Evolutionary conservation across 345 rosid species (phyloP).

Genomic region (Sonneratia caseolaris): DNA sequence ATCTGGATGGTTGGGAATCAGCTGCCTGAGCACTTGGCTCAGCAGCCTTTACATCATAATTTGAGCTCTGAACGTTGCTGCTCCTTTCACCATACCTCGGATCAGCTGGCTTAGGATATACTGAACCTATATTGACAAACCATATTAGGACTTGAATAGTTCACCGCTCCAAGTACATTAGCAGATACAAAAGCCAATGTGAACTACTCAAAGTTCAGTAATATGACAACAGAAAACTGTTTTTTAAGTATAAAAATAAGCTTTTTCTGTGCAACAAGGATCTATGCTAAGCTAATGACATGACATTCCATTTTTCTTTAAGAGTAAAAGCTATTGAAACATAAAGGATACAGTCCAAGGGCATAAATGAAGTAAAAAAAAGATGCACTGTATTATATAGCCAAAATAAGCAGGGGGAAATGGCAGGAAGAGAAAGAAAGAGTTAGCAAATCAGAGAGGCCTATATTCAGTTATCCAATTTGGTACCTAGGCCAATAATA

Average conservation of each 20-base stretch:
- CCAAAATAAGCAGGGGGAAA: neutral
- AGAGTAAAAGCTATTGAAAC: neutral
- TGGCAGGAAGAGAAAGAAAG: neutral
- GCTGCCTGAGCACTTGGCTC: constrained; percentile 28
- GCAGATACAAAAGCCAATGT: neutral
- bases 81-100: constrained; percentile 37
- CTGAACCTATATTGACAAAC: constrained; percentile 1
- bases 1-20: constrained; percentile 23
- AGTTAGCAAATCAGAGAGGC: neutral
- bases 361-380: neutral
- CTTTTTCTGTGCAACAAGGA: neutral
- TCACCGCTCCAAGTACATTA: neutral
- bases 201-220: neutral
- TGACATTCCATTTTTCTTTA: neutral
- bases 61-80: constrained; percentile 32
- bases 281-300: neutral
- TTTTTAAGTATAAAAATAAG: neutral
- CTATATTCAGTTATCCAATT: neutral
- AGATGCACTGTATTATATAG: neutral
- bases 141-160: neutral
- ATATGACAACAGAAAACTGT: neutral
- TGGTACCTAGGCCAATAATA: neutral
- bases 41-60: constrained; percentile 28
- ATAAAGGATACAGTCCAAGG: neutral
- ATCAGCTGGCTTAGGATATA: constrained; percentile 23